Evolutionary conservation across 1,139 yeast species (phyloP).

Genomic region (Candida anutae): DNA sequence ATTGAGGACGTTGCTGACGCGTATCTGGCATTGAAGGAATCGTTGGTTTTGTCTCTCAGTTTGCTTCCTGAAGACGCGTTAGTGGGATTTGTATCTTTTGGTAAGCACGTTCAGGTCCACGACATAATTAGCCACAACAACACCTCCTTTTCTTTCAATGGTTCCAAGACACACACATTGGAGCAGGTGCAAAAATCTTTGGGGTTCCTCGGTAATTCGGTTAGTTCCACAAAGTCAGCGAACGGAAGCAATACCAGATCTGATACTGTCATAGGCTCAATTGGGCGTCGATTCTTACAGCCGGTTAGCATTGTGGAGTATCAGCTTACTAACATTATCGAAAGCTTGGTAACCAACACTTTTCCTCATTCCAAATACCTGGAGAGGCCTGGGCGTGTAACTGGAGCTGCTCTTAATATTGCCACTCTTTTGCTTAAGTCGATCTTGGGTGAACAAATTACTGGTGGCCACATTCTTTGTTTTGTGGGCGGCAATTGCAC

Average conservation of each 20-base stretch:
- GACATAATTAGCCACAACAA: conserved; percentile 36
- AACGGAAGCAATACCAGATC: conserved; percentile 2
- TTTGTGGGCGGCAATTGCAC: conserved; percentile 58
- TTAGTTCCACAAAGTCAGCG: conserved; percentile 1
- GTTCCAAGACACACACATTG: conserved; percentile 44
- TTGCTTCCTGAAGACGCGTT: conserved; percentile 54
- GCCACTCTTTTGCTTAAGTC: conserved; percentile 46
- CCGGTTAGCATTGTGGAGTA: conserved; percentile 49
- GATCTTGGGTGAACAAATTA: conserved; percentile 27
- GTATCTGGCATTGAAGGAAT: conserved; percentile 45
- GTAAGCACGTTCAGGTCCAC: conserved; percentile 58
- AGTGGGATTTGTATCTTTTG: conserved; percentile 54
- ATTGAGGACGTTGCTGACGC: conserved; percentile 33
- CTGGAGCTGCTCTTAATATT: conserved; percentile 63
- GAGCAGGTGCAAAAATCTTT: conserved; percentile 46
- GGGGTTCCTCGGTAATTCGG: conserved; percentile 31
- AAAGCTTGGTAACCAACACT: conserved; percentile 43
- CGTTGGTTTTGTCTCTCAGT: conserved; percentile 44
- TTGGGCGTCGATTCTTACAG: conserved; percentile 36
- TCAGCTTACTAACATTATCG: conserved; percentile 45
- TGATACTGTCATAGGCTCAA: conserved; percentile 13
- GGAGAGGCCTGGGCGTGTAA: conserved; percentile 49
- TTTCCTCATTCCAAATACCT: conserved; percentile 41
- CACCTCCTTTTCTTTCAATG: conserved; percentile 45
- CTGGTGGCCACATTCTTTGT: conserved; percentile 55